phyloP scores from a whole-genome alignment of 1,284 basidiomycete species.

The Neolentinus lepideus region DNA sequence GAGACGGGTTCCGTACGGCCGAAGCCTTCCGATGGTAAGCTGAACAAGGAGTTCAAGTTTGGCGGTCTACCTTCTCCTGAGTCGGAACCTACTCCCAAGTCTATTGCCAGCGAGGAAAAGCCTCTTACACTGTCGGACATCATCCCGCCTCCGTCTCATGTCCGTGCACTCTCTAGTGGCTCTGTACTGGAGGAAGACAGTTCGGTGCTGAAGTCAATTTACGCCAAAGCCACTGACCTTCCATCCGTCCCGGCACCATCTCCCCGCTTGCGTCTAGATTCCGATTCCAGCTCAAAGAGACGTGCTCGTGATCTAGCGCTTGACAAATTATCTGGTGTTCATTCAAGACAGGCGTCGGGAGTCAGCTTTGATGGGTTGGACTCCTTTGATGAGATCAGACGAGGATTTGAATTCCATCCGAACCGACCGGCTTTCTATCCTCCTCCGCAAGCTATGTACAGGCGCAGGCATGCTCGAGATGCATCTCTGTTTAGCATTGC shows the following conservation, averaged over 20 bases:
- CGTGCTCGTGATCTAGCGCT: slow-evolving; percentile 16
- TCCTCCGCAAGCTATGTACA: slow-evolving; percentile 26
- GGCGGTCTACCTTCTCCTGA: slow-evolving; percentile 42
- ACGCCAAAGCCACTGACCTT: slow-evolving; percentile 12
- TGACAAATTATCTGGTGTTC: slow-evolving; percentile 11
- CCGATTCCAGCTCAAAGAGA: slow-evolving; percentile 34
- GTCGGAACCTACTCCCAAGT: slow-evolving; percentile 5
- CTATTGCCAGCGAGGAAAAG: slow-evolving; percentile 16
- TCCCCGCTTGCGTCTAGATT: slow-evolving; percentile 31
- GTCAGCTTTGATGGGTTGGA: slow-evolving; percentile 65
- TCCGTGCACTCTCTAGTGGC: slow-evolving; percentile 38
- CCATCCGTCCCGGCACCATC: slow-evolving; percentile 8
- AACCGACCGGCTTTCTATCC: slow-evolving; percentile 58
- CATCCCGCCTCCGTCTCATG: slow-evolving; percentile 54
- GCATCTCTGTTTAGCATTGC: slow-evolving; percentile 73
- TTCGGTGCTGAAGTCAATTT: slow-evolving; percentile 52
- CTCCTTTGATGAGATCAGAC: slow-evolving; percentile 65
- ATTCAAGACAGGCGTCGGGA: slow-evolving; percentile 27
- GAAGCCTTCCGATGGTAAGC: slow-evolving; percentile 50
- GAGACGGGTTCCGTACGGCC: slow-evolving; percentile 29
- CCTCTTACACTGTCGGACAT: slow-evolving; percentile 63
- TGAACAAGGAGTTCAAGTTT: slow-evolving; percentile 67
- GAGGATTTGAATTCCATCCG: slow-evolving; percentile 66
- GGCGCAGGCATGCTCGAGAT: slow-evolving; percentile 35
- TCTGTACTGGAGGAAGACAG: slow-evolving; percentile 43